Evolutionary conservation across 768 basidiomycete species (phyloP).

Genomic region (Favolaschia claudopus): DNA sequence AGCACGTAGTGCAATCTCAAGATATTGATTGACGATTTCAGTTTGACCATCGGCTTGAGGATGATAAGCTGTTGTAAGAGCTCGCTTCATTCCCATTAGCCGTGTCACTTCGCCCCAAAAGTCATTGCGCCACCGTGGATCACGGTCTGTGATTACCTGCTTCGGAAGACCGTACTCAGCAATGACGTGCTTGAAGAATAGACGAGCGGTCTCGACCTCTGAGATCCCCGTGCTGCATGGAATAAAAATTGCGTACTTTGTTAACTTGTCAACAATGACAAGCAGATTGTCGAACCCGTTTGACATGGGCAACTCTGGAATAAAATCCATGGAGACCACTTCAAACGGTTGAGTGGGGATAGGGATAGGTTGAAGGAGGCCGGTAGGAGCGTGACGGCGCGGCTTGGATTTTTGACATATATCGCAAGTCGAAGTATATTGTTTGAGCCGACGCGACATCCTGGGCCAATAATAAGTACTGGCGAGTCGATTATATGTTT

Average conservation of each 20-base stretch:
- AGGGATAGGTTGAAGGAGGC: conserved; percentile 42
- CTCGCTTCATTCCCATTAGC: conserved; percentile 33
- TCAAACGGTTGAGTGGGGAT: conserved; percentile 41
- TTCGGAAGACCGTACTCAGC: conserved; percentile 11
- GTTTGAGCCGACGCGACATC: conserved; percentile 36
- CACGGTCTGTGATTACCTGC: conserved; percentile 40
- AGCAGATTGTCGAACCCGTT: conserved; percentile 37
- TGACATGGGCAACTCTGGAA: conserved; percentile 40
- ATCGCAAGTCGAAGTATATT: conserved; percentile 33
- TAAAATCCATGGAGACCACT: conserved; percentile 44
- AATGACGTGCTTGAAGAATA: conserved; percentile 11
- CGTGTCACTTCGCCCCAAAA: conserved; percentile 38
- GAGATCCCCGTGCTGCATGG: conserved; percentile 35
- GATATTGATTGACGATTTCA: conserved; percentile 39
- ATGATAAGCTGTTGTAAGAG: conserved; percentile 38
- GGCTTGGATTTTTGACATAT: conserved; percentile 39
- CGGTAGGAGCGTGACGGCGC: conserved; percentile 37
- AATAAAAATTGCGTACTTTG: conserved; percentile 50
- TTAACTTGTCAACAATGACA: conserved; percentile 45
- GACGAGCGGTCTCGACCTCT: conserved; percentile 22
- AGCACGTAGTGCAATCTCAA: conserved; percentile 39
- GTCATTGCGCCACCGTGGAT: conserved; percentile 33
- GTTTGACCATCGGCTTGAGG: conserved; percentile 47
- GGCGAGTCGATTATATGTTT: conserved; percentile 33
- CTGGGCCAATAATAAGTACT: conserved; percentile 40